These are phyloP conservation scores for Diaporthe nobilis DNA, from an alignment of 2,329 filamentous ascomycete genomes.

Conservation along the genomic window DNA sequence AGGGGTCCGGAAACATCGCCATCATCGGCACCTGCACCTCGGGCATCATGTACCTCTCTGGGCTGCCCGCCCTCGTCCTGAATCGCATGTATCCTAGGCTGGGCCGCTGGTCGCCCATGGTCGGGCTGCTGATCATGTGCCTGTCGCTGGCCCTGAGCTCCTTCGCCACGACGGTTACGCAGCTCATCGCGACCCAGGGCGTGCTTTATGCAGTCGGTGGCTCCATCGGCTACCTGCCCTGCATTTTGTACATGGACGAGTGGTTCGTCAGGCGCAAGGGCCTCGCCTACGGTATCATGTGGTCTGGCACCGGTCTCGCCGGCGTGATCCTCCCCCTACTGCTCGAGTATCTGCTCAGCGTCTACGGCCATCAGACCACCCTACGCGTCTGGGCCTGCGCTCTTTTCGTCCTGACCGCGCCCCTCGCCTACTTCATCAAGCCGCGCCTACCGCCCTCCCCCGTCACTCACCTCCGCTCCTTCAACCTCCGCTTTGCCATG, in stretches of 20 bases:
- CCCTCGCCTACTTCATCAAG: constrained; percentile 69
- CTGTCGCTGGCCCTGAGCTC: constrained; percentile 66
- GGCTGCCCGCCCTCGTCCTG: constrained; percentile 63
- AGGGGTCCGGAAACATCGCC: constrained; percentile 66
- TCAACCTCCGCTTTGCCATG: constrained; percentile 64
- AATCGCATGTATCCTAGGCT: constrained; percentile 58
- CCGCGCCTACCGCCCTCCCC: constrained; percentile 62
- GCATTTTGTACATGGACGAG: constrained; percentile 71
- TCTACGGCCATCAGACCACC: constrained; percentile 65
- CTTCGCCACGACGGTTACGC: constrained; percentile 64
- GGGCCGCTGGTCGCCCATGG: constrained; percentile 57
- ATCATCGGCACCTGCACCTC: constrained; percentile 57
- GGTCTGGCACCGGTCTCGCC: constrained; percentile 65
- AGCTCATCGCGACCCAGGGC: constrained; percentile 73
- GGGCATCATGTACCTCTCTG: constrained; percentile 69
- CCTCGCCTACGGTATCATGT: constrained; percentile 74
- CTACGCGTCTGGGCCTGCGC: constrained; percentile 67
- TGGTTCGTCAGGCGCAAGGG: constrained; percentile 73
- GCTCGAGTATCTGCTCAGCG: constrained; percentile 63
- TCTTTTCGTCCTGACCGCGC: constrained; percentile 64
- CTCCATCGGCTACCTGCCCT: constrained; percentile 68
- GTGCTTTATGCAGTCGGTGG: constrained; percentile 72
- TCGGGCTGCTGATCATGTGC: constrained; percentile 65
- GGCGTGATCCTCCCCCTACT: constrained; percentile 68
- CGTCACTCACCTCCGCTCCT: constrained; percentile 52